These are phyloP conservation scores for Trichosanthes cucumerina DNA, from an alignment of 306 rosid species.

Conservation along the genomic window DNA sequence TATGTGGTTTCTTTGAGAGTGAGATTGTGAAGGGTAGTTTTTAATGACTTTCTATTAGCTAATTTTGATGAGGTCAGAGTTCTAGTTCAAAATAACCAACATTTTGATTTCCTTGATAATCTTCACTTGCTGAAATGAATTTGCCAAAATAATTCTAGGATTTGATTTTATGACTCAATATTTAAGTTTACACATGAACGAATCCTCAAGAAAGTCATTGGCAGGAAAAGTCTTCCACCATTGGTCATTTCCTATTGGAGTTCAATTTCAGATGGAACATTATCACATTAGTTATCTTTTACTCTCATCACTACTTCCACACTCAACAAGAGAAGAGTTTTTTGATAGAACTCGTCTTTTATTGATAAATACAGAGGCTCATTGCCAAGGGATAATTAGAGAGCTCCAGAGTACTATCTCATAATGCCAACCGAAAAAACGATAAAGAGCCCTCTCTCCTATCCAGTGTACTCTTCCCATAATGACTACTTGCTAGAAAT, in stretches of 20 bases:
- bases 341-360: background rate
- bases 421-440: background rate
- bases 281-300: background rate
- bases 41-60: background rate
- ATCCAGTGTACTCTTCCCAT: background rate
- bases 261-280: background rate
- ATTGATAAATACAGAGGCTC: background rate
- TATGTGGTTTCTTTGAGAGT: too few species aligned
- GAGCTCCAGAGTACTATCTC: background rate
- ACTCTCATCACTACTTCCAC: background rate
- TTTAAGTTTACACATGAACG: background rate
- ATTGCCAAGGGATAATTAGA: background rate
- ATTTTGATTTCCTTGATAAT: background rate
- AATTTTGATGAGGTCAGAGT: background rate
- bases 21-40: too few species aligned
- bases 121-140: background rate
- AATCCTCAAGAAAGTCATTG: background rate
- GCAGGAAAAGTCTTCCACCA: background rate
- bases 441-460: background rate
- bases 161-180: background rate
- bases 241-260: background rate
- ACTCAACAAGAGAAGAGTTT: background rate
- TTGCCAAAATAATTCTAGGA: background rate
- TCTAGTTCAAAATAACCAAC: background rate
- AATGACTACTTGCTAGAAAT: background rate